These are phyloP conservation scores for Stipa capillata DNA, from an alignment of 176 grass and related monocot species.

Conservation along the genomic window DNA sequence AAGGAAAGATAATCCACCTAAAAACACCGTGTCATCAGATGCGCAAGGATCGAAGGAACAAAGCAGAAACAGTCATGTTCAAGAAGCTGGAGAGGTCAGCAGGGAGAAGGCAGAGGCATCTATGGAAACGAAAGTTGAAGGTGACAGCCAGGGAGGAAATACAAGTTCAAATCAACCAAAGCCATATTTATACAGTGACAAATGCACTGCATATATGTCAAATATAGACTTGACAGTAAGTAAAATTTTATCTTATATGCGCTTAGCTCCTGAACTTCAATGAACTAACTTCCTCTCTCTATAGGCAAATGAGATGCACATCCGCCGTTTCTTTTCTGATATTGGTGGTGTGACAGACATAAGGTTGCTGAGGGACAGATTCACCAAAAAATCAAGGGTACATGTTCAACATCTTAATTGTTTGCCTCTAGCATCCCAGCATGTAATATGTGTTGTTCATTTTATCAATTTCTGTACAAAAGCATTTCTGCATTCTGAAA, in stretches of 20 bases:
- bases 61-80: conserved; percentile 5
- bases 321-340: conserved; percentile 63
- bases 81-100: conserved; percentile 27
- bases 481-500: neutral
- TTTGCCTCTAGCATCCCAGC: neutral
- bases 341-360: conserved; percentile 66
- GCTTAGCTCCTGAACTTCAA: conserved; percentile 3
- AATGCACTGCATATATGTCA: conserved; percentile 81
- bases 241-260: conserved; percentile 13
- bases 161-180: conserved; percentile 41
- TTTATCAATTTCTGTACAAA: neutral
- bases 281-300: conserved; percentile 17
- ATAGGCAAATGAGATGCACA: conserved; percentile 72
- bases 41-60: conserved; percentile 28
- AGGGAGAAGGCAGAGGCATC: conserved; percentile 15
- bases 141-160: conserved; percentile 15
- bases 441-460: neutral
- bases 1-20: conserved; percentile 56
- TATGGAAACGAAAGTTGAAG: neutral
- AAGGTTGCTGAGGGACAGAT: conserved; percentile 78
- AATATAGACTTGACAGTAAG: conserved; percentile 52
- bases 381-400: conserved; percentile 81
- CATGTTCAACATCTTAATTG: neutral
- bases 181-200: conserved; percentile 48
- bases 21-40: conserved; percentile 18